phyloP scores from a whole-genome alignment of 805 yeast genomes.

The Kazachstania psychrophila region DNA sequence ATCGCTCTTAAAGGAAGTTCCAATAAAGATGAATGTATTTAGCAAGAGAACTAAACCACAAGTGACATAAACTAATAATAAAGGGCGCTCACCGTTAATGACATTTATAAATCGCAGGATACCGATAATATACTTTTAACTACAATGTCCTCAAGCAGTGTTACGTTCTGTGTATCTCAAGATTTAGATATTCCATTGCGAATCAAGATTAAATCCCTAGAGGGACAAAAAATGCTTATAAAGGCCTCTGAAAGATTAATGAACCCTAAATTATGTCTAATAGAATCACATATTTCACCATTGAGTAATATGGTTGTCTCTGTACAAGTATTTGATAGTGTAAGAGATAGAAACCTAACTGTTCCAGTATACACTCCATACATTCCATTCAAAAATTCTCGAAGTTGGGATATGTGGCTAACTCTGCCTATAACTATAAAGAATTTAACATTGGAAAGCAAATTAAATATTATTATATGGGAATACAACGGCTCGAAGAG shows the following conservation, averaged over 20 bases:
- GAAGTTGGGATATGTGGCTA: slow-evolving; percentile 66
- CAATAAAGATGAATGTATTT: too few relatives aligned
- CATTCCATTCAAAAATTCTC: slow-evolving; percentile 36
- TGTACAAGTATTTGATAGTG: slow-evolving; percentile 34
- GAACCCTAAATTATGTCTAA: slow-evolving; percentile 37
- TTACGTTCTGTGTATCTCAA: slow-evolving; percentile 48
- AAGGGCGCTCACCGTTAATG: too few relatives aligned
- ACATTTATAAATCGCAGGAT: too few relatives aligned
- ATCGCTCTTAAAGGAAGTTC: too few relatives aligned
- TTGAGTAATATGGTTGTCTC: slow-evolving; percentile 36
- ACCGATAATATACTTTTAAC: too few relatives aligned
- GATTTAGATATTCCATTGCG: slow-evolving; percentile 43
- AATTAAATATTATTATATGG: slow-evolving; percentile 53
- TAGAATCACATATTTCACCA: slow-evolving; percentile 32
- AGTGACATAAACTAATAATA: too few relatives aligned
- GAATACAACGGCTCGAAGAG: slow-evolving; percentile 52
- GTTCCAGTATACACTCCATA: slow-evolving; percentile 43
- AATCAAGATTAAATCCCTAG: slow-evolving; percentile 40
- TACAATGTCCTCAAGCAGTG: slow-evolving; percentile 29
- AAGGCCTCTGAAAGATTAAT: slow-evolving; percentile 40
- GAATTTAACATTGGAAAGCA: slow-evolving; percentile 59
- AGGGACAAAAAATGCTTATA: slow-evolving; percentile 35
- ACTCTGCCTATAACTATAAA: slow-evolving; percentile 60
- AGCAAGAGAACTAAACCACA: too few relatives aligned
- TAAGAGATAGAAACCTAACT: slow-evolving; percentile 39